Base-by-base conservation (phyloP, 192 early-diverging fungal genomes). In the Rhizophagus prolifer region DNA sequence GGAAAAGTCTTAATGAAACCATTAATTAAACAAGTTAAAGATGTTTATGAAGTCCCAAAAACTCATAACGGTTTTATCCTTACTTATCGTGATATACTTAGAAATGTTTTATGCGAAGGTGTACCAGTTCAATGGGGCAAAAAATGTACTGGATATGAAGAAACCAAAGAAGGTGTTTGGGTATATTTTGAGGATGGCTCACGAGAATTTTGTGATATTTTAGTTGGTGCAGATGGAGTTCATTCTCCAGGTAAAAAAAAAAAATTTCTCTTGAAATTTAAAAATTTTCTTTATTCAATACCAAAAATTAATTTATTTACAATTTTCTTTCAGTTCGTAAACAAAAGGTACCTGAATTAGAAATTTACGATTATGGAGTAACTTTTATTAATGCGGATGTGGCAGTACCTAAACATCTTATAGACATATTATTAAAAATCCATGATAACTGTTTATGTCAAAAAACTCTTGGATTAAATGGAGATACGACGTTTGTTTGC, bases 151-250 rank as follows among this genome's bases (percentile, higher is more conserved):
- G 47, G 70, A 58, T 72, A 72, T 58, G 70, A 72, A 54, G 47
- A 54, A 72, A 54, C 19, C 6, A 28, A 72, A 54, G 25, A 72
- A 21, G 44, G 70, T 31, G 70, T 72, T 36, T 34, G 14, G 70
- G 44, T 31, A 36, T n/a, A 30, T 19, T 72, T 72, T 72, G 70
- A 47, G 9, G 50, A 72, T 21, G 70, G 70, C 9, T 54, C 70
- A 28, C 25, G 12, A n/a, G 70, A 72, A 54, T 28, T 72, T 34
- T 44, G 70, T 21, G 50, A 72, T 3, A 21, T 72, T 14, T 58
- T 72, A 26, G 31, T 72, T 30, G 70, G 70, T 10, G 10, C 70
- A 16, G 70, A 72, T 58, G 70, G 70, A 28, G 26, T 72, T 58
- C 58, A 72, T 34, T 72, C 70, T 13, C 25, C 54, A 54, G 25